Base-by-base conservation (phyloP, 805 yeast species). In the Ascoidea rubescens region DNA sequence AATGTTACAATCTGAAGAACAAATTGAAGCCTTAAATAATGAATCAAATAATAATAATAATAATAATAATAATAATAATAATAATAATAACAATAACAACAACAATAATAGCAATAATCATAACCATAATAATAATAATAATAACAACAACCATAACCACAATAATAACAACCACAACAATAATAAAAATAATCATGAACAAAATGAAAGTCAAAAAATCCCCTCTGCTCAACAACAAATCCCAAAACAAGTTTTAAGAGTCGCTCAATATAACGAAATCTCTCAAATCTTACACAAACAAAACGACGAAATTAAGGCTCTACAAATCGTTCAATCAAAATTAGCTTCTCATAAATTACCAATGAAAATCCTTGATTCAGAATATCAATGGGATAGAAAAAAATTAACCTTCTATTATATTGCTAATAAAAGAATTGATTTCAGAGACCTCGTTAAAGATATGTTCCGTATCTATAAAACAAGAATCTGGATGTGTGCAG, bases 401-500 rank as follows among this genome's bases (percentile, higher is more conserved):
- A 86, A 86, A 67, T 75, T 86, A 61, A 86, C 88, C 12, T 84
- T 86, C 62, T 86, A 84, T 67, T 83, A 83, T 64, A 68, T 62
- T 33, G 78, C 82, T 51, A 70, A 71, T 50, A 77, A 78, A 57
- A 71, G 95, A 56, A 82, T 86, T 52, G 95, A 86, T 64, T 84
- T 84, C 64, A 70, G 93, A 55, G 89, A 83, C 57, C 73, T 85
- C 63, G 89, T 84, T 6, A 74, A 85, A 48, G 93, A 85, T 57
- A 69, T 84, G 53, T 84, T 84, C 67, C 70, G 86, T 54, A 76
- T 80, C 50, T 85, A 83, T 72, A 84, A 85, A 67, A 84, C 91
- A 4, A 71, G 93, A 57, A 84, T 84, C 60, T 86, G 95, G 95
- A 84, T 86, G 93, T 84, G 91, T 67, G 87, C 88, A 4, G 85